Conservation (phyloP, 768 basidiomycete genomes). For the Pleurotus djamor region DNA sequence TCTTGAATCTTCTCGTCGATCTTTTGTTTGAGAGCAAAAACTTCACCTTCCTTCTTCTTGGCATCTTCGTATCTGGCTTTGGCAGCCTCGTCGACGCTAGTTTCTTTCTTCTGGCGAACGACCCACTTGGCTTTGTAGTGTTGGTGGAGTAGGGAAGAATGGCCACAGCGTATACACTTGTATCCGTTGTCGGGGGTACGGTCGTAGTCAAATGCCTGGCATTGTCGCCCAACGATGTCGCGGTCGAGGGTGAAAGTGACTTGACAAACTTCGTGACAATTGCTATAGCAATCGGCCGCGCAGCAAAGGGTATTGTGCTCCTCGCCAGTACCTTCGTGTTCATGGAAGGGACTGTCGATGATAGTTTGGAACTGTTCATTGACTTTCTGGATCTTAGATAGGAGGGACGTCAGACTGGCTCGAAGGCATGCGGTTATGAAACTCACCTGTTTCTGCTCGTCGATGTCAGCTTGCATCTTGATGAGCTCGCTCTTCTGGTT, state of each 20-base stretch:
- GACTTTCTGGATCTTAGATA: slow-evolving; percentile 3
- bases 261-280: slow-evolving; percentile 10
- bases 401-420: background rate
- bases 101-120: background rate
- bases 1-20: background rate
- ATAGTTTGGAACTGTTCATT: slow-evolving; percentile 8
- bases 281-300: slow-evolving; percentile 10
- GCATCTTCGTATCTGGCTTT: background rate
- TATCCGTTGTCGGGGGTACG: background rate
- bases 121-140: slow-evolving; percentile 4
- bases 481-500: slow-evolving; percentile 4
- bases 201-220: background rate
- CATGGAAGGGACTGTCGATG: slow-evolving; percentile 7
- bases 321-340: slow-evolving; percentile 1
- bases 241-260: slow-evolving; percentile 11
- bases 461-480: slow-evolving; percentile 6
- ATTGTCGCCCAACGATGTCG: background rate
- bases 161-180: background rate
- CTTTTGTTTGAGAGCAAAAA: background rate
- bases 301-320: slow-evolving; percentile 12
- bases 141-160: background rate
- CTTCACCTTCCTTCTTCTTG: background rate
- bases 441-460: slow-evolving; percentile 3
- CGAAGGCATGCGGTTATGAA: background rate
- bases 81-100: background rate